phyloP scores from a whole-genome alignment of 2,329 filamentous ascomycete species.

The Claviceps purpurea region DNA sequence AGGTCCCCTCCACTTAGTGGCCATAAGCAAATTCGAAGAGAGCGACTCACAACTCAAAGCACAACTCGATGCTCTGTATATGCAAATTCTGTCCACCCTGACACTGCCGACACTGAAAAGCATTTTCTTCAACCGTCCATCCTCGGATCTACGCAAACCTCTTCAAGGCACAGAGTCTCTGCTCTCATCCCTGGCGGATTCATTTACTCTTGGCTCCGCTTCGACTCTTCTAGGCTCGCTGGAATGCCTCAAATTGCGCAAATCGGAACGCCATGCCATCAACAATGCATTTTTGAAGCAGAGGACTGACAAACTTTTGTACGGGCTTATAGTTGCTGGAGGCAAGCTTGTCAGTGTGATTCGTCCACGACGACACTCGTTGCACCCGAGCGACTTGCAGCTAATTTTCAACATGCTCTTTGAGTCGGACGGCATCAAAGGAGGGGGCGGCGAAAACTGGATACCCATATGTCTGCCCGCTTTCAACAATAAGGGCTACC shows the following conservation, averaged over 20 bases:
- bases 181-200: conserved; percentile 83
- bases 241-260: conserved; percentile 85
- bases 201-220: conserved; percentile 83
- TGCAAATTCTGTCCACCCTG: conserved; percentile 93
- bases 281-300: conserved; percentile 77
- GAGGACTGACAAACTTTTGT: conserved; percentile 66
- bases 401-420: conserved; percentile 99
- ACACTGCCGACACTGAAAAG: conserved; percentile 77
- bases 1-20: conserved; percentile 83
- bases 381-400: conserved; percentile 90
- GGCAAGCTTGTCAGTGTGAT: conserved; percentile 91
- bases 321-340: conserved; percentile 85
- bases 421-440: conserved; percentile 81
- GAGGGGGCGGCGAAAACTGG: conserved; percentile 89
- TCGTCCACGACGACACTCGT: conserved; percentile 81
- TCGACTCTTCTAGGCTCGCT: conserved; percentile 79
- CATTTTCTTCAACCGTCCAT: conserved; percentile 80
- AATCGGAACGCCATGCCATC: conserved; percentile 72
- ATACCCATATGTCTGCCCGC: conserved; percentile 90
- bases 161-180: conserved; percentile 84
- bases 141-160: conserved; percentile 82
- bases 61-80: conserved; percentile 89
- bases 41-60: conserved; percentile 76
- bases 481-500: conserved; percentile 91
- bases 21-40: conserved; percentile 84